Evolutionary conservation across 2,329 filamentous ascomycete species (phyloP), one percentile per base, ranked within the genome.

Genomic region (Teratosphaeria epicoccoides): DNA sequence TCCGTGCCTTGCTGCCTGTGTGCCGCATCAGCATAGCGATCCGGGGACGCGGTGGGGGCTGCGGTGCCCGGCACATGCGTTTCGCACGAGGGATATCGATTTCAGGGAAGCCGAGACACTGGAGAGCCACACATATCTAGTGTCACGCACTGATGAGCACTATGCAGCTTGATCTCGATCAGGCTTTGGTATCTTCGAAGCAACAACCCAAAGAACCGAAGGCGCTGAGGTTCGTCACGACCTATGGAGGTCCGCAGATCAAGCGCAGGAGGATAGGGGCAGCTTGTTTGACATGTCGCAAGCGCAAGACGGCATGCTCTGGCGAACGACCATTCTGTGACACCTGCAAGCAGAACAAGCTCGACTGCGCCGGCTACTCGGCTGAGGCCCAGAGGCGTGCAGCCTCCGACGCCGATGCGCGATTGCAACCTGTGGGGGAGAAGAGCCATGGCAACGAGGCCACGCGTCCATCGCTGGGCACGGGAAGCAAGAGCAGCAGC

Each of bases 201-300:
- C 46, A 48, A 24, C 52, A 53, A 22, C 54, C 55, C 44, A 24
- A 44, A 20, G 55, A 53, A 37, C 52, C 57, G 12, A 63, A 63
- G 54, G 56, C 58, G 10, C 49, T 69, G 44, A 84, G 86, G 61
- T 91, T 90, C 67, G 86, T 91, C 61, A 86, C 88, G 58, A 88
- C 84, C 63, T 85, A 89, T 70, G 86, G 87, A 56, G 84, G 87
- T 58, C 87, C 87, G 47, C 85, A 87, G 55, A 84, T 84, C 24
- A 91, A 90, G 70, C 77, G 61, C 56, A 28, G 87, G 65, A 78
- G 87, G 61, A 87, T 91, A 63, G 88, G 84, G 70, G 84, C 86
- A 63, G 87, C 87, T 10, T 76, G 73, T 52, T 53, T 75, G 59
- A 75, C 73, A 20, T 76, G 73, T 57, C 66, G 73, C 7, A 70